Conservation (phyloP, 2,329 filamentous ascomycete genomes). For the Cercospora sp. region DNA sequence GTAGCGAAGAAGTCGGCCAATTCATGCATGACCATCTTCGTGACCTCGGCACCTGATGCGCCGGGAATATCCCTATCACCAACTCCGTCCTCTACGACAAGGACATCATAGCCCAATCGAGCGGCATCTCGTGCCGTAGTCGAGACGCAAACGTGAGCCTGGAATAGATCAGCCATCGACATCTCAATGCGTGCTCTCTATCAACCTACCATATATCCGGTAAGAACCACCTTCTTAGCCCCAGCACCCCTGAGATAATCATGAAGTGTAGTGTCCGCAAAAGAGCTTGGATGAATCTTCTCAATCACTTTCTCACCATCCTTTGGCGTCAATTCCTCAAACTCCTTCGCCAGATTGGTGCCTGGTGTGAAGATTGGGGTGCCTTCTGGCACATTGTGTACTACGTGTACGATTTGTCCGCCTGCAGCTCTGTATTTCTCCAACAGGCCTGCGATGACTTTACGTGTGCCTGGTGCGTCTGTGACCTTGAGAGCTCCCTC, state of each 20-base stretch:
- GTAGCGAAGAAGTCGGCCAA: constrained; percentile 65
- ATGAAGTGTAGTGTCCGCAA: constrained; percentile 62
- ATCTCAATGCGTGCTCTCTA: neutral
- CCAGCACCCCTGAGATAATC: constrained; percentile 53
- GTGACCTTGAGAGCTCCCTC: constrained; percentile 58
- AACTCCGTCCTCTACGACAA: constrained; percentile 63
- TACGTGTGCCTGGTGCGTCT: constrained; percentile 56
- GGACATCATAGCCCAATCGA: constrained; percentile 64
- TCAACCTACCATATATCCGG: constrained; percentile 57
- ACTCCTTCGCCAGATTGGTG: constrained; percentile 61
- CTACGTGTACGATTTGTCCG: constrained; percentile 61
- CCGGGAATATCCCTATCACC: constrained; percentile 69
- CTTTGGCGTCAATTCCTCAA: constrained; percentile 59
- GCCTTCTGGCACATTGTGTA: constrained; percentile 60
- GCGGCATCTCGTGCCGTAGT: constrained; percentile 63
- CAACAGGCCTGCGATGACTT: constrained; percentile 59
- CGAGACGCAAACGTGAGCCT: constrained; percentile 66
- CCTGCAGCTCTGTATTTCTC: constrained; percentile 59
- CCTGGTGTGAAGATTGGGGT: constrained; percentile 67
- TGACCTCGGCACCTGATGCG: constrained; percentile 57
- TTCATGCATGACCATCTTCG: constrained; percentile 57
- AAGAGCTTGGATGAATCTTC: constrained; percentile 62
- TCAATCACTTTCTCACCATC: constrained; percentile 58
- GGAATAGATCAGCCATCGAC: neutral
- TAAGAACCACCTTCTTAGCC: constrained; percentile 62